Percentiles rank a stretch among this genome's conserved stretches.
phyloP scores from a whole-genome alignment of 345 rosid genomes.

The Luvunga scandens region DNA sequence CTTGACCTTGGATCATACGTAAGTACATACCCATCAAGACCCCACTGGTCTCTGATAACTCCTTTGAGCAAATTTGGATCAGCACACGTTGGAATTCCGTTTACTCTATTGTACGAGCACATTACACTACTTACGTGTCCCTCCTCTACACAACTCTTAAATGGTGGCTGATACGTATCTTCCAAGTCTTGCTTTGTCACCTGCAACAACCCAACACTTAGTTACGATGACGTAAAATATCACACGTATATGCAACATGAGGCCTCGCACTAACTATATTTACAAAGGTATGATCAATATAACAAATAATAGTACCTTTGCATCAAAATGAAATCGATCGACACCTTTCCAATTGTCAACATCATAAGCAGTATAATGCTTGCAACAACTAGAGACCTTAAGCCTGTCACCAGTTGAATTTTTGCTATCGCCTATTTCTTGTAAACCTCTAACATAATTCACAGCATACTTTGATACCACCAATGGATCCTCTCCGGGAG shows the following conservation, averaged over 20 bases:
- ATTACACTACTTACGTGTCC: constrained; percentile 39
- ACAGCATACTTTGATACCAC: constrained; percentile 42
- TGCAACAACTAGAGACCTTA: constrained; percentile 45
- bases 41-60: constrained; percentile 37
- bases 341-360: constrained; percentile 37
- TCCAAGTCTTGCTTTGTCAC: constrained; percentile 45
- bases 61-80: constrained; percentile 37
- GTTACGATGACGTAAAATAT: too few relatives aligned
- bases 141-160: constrained; percentile 40
- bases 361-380: constrained; percentile 52
- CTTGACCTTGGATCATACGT: neutral
- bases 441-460: constrained; percentile 49
- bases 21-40: constrained; percentile 34
- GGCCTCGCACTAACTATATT: neutral
- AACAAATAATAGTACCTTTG: constrained; percentile 20
- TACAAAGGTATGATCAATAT: too few relatives aligned
- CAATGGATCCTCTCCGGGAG: constrained; percentile 52
- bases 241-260: neutral
- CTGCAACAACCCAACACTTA: constrained; percentile 13
- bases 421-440: constrained; percentile 27
- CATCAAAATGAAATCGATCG: constrained; percentile 41
- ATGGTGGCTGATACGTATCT: constrained; percentile 48
- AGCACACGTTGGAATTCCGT: constrained; percentile 41
- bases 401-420: constrained; percentile 16
- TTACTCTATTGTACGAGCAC: constrained; percentile 49